These are phyloP conservation scores for Colletotrichum zoysiae DNA, from an alignment of 2,329 filamentous ascomycete species.

Conservation along the genomic window DNA sequence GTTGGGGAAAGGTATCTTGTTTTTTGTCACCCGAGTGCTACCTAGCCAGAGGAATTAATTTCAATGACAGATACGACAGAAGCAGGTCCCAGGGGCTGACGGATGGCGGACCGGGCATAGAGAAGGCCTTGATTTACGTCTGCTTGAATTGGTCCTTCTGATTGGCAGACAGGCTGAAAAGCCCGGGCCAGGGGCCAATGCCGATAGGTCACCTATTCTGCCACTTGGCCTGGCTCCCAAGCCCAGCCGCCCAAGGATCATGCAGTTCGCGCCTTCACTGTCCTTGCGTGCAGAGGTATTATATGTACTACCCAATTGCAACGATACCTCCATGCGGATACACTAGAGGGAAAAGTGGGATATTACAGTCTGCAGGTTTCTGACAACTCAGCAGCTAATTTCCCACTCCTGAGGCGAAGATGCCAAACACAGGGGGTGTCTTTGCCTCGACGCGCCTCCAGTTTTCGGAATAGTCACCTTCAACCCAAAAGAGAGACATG, in stretches of 20 bases:
- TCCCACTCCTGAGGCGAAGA: not conserved
- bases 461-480: not conserved
- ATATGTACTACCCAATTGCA: not conserved
- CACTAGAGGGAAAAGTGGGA: constrained; percentile 3
- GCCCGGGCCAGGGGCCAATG: not conserved
- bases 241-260: not conserved
- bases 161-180: not conserved
- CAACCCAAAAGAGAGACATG: not conserved
- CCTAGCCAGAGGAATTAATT: constrained; percentile 9
- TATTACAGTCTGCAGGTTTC: constrained; percentile 9
- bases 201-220: not conserved
- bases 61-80: not conserved
- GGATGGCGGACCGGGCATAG: not conserved
- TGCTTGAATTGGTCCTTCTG: constrained; percentile 4
- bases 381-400: constrained; percentile 25
- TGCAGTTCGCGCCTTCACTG: constrained; percentile 1
- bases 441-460: not conserved
- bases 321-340: no score
- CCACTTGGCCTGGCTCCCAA: not conserved
- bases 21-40: no score
- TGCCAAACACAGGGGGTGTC: not conserved
- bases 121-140: not conserved
- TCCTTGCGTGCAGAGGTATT: not conserved
- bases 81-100: not conserved
- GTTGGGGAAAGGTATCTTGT: no score